A percentile compares a stretch with the other conserved stretches of the same genome.
Evolutionary conservation across 768 basidiomycete species (phyloP).

Genomic region (Suillus bovinus): DNA sequence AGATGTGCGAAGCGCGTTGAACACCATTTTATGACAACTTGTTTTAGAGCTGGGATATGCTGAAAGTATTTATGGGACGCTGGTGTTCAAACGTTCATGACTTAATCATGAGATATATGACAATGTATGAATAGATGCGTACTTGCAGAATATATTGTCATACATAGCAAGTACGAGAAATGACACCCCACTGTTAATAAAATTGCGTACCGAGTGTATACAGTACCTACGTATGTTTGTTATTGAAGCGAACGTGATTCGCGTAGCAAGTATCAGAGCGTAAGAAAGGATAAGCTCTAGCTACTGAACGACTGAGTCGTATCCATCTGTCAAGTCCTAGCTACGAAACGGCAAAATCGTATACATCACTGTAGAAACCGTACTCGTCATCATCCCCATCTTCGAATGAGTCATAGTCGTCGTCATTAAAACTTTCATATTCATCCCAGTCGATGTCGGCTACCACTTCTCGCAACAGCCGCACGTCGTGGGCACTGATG

Average conservation of each 20-base stretch:
- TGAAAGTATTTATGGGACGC: neutral
- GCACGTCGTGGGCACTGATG: neutral
- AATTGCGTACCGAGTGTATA: neutral
- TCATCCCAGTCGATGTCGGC: constrained; percentile 4
- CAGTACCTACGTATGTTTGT: neutral
- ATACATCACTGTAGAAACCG: neutral
- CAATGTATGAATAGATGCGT: neutral
- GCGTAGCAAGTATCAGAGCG: neutral
- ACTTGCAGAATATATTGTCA: neutral
- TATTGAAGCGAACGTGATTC: neutral
- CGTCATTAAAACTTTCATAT: neutral
- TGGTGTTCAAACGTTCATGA: neutral
- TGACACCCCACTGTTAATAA: neutral
- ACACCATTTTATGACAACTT: constrained; percentile 25
- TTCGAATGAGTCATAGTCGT: neutral
- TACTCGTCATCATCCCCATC: constrained; percentile 4
- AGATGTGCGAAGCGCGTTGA: constrained; percentile 65
- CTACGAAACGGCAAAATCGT: no score
- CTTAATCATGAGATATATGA: neutral
- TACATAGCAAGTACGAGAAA: neutral
- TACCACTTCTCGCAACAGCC: constrained; percentile 9
- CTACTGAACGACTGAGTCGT: neutral
- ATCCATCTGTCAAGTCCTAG: no score
- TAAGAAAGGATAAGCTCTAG: neutral
- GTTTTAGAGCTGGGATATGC: neutral